Evolutionary conservation across 2,329 filamentous ascomycete genomes (phyloP).

Genomic region (Xylariaceae sp.): DNA sequence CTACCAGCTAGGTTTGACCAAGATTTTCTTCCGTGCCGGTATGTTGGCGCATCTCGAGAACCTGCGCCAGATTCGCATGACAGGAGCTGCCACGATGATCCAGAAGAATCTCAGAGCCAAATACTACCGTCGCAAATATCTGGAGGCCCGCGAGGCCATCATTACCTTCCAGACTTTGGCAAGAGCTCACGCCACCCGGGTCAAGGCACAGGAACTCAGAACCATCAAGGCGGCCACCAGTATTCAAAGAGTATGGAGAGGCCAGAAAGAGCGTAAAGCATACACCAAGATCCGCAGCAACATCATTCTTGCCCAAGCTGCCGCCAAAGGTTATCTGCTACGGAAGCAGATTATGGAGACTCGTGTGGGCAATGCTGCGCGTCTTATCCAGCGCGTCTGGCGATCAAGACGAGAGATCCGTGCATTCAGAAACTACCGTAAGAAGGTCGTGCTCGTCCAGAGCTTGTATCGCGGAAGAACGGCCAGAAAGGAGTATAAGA

Average conservation of each 20-base stretch:
- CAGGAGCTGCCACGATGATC: constrained; percentile 93
- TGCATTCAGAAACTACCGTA: constrained; percentile 82
- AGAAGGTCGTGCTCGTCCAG: constrained; percentile 85
- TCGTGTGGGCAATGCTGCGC: constrained; percentile 84
- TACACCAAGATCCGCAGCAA: constrained; percentile 78
- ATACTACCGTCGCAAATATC: constrained; percentile 88
- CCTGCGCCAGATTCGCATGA: constrained; percentile 81
- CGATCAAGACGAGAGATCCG: constrained; percentile 73
- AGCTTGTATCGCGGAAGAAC: constrained; percentile 84
- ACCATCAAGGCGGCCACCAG: constrained; percentile 84
- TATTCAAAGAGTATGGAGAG: constrained; percentile 93
- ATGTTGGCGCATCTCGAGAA: constrained; percentile 99
- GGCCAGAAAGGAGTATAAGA: constrained; percentile 84
- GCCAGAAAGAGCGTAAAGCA: constrained; percentile 79
- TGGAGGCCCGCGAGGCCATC: constrained; percentile 80
- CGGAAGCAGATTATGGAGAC: constrained; percentile 92
- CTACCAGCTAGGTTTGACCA: constrained; percentile 94
- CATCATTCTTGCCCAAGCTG: constrained; percentile 82
- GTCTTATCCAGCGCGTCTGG: constrained; percentile 88
- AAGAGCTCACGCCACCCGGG: constrained; percentile 74
- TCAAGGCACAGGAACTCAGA: constrained; percentile 73
- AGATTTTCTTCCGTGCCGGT: constrained; percentile 98
- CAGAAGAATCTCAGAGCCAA: constrained; percentile 97
- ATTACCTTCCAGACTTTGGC: constrained; percentile 74
- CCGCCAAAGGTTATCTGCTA: constrained; percentile 86